These are phyloP conservation scores for Kodamaea nitidulidarum DNA, from an alignment of 805 yeast genomes.

Conservation along the genomic window DNA sequence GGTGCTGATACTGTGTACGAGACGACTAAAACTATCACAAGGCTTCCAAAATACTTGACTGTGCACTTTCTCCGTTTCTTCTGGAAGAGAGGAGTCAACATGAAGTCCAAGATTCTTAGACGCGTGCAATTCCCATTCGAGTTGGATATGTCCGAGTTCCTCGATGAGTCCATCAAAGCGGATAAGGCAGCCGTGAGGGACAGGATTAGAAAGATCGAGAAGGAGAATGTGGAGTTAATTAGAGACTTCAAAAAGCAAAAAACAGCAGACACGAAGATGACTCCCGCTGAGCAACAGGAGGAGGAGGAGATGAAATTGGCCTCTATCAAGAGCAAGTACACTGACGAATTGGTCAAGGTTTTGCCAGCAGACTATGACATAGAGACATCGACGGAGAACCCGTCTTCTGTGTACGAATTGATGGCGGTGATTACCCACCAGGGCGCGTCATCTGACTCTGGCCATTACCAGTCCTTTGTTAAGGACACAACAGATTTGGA, in stretches of 20 bases:
- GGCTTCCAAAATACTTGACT: slow-evolving; percentile 81
- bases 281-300: slow-evolving; percentile 53
- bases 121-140: slow-evolving; percentile 94
- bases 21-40: slow-evolving; percentile 56
- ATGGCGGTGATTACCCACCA: slow-evolving; percentile 84
- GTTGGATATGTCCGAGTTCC: slow-evolving; percentile 79
- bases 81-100: slow-evolving; percentile 90
- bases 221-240: slow-evolving; percentile 64
- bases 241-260: slow-evolving; percentile 68
- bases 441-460: slow-evolving; percentile 95
- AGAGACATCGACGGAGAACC: slow-evolving; percentile 61
- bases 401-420: slow-evolving; percentile 82
- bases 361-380: slow-evolving; percentile 35
- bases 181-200: slow-evolving; percentile 73
- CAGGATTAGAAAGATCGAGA: slow-evolving; percentile 68
- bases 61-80: slow-evolving; percentile 92
- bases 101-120: slow-evolving; percentile 89
- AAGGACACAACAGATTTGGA: slow-evolving; percentile 60
- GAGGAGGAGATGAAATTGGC: slow-evolving; percentile 49
- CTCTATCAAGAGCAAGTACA: slow-evolving; percentile 50
- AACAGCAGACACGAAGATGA: slow-evolving; percentile 28
- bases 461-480: slow-evolving; percentile 91
- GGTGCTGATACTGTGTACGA: slow-evolving; percentile 69
- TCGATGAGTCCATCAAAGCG: slow-evolving; percentile 70
- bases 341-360: slow-evolving; percentile 37